phyloP scores from a whole-genome alignment of 805 yeast genomes.

The Lipomyces oligophaga region DNA sequence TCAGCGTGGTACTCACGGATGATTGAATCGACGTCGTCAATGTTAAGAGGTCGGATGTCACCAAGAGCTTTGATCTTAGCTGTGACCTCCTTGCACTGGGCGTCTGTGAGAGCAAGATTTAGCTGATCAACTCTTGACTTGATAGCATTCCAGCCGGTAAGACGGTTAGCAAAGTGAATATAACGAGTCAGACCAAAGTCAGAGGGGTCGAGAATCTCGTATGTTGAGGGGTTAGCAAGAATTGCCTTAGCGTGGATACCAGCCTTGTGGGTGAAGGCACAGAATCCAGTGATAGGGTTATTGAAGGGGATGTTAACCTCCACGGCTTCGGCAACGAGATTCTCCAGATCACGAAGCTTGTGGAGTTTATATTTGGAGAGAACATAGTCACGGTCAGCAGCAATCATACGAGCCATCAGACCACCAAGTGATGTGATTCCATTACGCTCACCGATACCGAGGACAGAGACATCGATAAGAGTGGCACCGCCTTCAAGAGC shows the following conservation, averaged over 20 bases:
- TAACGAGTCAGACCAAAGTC: constrained; percentile 96
- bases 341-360: constrained; percentile 92
- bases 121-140: constrained; percentile 96
- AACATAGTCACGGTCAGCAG: constrained; percentile 95
- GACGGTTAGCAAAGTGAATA: constrained; percentile 95
- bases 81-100: constrained; percentile 92
- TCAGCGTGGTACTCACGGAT: constrained; percentile 88
- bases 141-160: constrained; percentile 99
- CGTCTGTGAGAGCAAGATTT: constrained; percentile 83
- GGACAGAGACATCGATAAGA: constrained; percentile 88
- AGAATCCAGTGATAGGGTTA: constrained; percentile 98
- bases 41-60: constrained; percentile 88
- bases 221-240: constrained; percentile 97
- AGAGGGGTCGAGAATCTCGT: constrained; percentile 89
- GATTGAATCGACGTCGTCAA: constrained; percentile 96
- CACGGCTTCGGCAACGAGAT: constrained; percentile 93
- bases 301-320: constrained; percentile 96
- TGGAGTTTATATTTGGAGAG: constrained; percentile 90
- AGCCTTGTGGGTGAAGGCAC: constrained; percentile 99
- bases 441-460: constrained; percentile 98
- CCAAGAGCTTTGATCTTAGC: constrained; percentile 89
- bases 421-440: constrained; percentile 98
- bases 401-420: constrained; percentile 98
- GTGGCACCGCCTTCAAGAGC: constrained; percentile 97
- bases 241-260: constrained; percentile 99